Percentiles rank a stretch among this genome's conserved stretches.
These are phyloP conservation scores for Aegilops bicornis DNA, from an alignment of 176 grass and related monocot species.

Conservation along the genomic window DNA sequence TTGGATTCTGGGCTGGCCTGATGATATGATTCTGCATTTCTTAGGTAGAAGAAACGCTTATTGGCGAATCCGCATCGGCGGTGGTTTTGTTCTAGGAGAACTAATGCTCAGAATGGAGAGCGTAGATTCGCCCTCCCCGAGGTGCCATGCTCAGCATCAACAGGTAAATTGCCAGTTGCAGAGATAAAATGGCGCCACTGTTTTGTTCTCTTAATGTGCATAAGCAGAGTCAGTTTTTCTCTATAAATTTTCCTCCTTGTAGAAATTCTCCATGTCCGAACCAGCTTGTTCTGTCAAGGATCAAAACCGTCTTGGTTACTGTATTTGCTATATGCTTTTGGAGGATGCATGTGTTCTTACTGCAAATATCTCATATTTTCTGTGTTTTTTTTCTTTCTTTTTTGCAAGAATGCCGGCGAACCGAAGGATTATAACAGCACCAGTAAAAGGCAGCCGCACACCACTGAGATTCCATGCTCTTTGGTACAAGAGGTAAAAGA, in stretches of 20 bases:
- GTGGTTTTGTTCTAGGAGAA: constrained; percentile 13
- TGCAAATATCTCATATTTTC: background rate
- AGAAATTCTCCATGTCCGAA: background rate
- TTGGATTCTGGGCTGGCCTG: background rate
- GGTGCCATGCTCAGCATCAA: constrained; percentile 34
- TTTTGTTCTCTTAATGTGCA: background rate
- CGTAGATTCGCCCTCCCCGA: constrained; percentile 41
- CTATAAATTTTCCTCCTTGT: background rate
- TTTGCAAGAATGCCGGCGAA: constrained; percentile 49
- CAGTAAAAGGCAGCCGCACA: constrained; percentile 17
- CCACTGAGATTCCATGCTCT: constrained; percentile 38
- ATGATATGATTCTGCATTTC: background rate
- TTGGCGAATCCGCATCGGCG: background rate
- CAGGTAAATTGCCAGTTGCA: constrained; percentile 29
- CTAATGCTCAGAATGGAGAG: constrained; percentile 28
- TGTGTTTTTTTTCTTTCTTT: background rate
- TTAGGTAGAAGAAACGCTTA: background rate
- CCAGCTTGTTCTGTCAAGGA: background rate
- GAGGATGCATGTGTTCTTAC: background rate
- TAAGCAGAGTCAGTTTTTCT: background rate
- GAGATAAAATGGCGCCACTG: background rate
- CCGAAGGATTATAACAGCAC: constrained; percentile 30
- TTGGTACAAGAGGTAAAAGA: constrained; percentile 73
- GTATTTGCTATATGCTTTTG: background rate
- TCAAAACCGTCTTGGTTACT: background rate